Conservation (phyloP, 2,329 filamentous ascomycete species). For the Lachnellula willkommii region DNA sequence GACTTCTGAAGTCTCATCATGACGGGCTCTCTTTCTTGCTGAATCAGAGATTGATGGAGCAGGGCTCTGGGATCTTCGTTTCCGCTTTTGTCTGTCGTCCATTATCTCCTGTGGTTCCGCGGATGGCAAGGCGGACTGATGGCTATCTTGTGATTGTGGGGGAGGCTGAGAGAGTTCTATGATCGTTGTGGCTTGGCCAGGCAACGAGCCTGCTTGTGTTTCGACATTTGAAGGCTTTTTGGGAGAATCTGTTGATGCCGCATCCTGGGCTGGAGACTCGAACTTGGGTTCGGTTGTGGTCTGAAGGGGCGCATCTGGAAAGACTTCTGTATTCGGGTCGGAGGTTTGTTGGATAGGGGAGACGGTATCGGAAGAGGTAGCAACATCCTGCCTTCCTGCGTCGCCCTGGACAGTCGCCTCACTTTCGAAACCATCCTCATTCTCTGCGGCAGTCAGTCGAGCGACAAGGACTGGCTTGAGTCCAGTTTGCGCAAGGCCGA, state of each 20-base stretch:
- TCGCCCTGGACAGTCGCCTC: constrained; percentile 28
- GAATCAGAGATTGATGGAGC: constrained; percentile 49
- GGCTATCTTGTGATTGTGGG: constrained; percentile 9
- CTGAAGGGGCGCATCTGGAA: constrained; percentile 4
- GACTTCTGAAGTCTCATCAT: constrained; percentile 26
- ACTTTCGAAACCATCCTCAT: constrained; percentile 32
- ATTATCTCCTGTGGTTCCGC: constrained; percentile 32
- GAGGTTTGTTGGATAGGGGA: constrained; percentile 14
- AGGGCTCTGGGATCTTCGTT: constrained; percentile 60
- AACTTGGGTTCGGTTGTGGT: not conserved
- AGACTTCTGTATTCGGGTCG: constrained; percentile 6
- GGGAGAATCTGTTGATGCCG: not conserved
- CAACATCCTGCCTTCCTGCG: constrained; percentile 17
- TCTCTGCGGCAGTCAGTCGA: constrained; percentile 47
- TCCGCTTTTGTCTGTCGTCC: constrained; percentile 59
- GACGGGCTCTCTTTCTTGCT: constrained; percentile 51
- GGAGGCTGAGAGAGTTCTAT: constrained; percentile 2
- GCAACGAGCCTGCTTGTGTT: not conserved
- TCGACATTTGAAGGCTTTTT: not conserved
- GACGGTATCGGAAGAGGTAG: constrained; percentile 23
- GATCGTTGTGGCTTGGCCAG: not conserved
- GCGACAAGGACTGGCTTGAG: constrained; percentile 68
- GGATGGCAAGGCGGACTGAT: constrained; percentile 17
- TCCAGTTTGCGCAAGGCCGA: constrained; percentile 63
- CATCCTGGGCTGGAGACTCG: not conserved